A percentile compares a stretch with the other conserved stretches of the same genome.
Evolutionary conservation across 179 eudicot genomes (phyloP).

Genomic region (Corrigiola litoralis): DNA sequence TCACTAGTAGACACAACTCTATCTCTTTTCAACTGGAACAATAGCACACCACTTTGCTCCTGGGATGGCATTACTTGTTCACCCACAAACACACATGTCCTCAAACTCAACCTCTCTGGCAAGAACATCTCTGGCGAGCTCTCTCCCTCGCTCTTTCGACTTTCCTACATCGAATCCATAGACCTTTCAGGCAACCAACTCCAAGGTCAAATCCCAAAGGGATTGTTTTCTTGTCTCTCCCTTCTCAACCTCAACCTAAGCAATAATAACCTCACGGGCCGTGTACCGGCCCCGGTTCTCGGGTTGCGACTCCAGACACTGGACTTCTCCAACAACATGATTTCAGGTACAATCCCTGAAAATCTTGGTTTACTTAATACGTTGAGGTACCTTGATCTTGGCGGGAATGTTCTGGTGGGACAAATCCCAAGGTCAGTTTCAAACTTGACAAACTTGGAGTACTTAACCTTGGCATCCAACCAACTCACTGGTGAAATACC

Average conservation of each 20-base stretch:
- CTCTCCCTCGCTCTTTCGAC: slow-evolving; percentile 41
- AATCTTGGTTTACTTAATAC: slow-evolving; percentile 35
- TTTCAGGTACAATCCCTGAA: slow-evolving; percentile 52
- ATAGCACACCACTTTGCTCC: slow-evolving; percentile 40
- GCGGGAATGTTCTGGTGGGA: slow-evolving; percentile 67
- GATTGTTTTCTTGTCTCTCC: slow-evolving; percentile 30
- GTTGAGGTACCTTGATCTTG: slow-evolving; percentile 61
- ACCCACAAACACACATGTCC: slow-evolving; percentile 34
- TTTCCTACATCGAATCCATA: slow-evolving; percentile 36
- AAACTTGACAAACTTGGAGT: slow-evolving; percentile 42
- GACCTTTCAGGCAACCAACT: slow-evolving; percentile 65
- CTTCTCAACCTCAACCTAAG: slow-evolving; percentile 59
- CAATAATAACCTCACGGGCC: slow-evolving; percentile 70
- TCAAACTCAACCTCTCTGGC: slow-evolving; percentile 44
- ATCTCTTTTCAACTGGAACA: slow-evolving; percentile 59
- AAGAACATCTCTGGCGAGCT: slow-evolving; percentile 59
- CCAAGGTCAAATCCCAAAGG: slow-evolving; percentile 41
- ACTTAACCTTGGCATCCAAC: slow-evolving; percentile 72
- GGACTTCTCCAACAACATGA: slow-evolving; percentile 77
- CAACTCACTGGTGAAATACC: slow-evolving; percentile 65
- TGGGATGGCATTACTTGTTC: slow-evolving; percentile 68
- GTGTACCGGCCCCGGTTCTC: slow-evolving; percentile 28
- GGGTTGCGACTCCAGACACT: slow-evolving; percentile 36
- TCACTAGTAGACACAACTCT: slow-evolving; percentile 49
- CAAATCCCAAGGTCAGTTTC: slow-evolving; percentile 54